These are phyloP conservation scores for Phyllosticta capitalensis DNA, from an alignment of 2,329 filamentous ascomycete species.

Conservation along the genomic window DNA sequence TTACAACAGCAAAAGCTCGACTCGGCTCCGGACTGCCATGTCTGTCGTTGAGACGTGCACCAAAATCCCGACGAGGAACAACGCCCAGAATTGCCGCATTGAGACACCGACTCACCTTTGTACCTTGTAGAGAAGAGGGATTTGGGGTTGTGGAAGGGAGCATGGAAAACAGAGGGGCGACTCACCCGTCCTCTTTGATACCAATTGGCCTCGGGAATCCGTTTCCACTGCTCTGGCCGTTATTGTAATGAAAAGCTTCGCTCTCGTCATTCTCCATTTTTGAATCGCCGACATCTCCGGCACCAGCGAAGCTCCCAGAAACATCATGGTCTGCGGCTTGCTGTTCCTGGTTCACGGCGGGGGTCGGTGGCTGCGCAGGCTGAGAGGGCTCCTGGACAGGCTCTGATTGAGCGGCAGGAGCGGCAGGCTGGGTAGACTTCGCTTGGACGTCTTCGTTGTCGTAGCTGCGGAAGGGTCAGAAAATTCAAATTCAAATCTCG, in stretches of 20 bases:
- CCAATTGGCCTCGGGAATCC: conserved; percentile 47
- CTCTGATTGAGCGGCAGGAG: conserved; percentile 13
- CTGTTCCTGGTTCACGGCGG: neutral
- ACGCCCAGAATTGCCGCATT: neutral
- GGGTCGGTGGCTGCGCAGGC: conserved; percentile 8
- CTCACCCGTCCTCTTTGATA: conserved; percentile 92
- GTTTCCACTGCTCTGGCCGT: conserved; percentile 23
- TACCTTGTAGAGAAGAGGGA: conserved; percentile 1
- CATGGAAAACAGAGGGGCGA: conserved; percentile 8
- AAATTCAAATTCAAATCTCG: neutral
- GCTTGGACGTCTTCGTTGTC: conserved; percentile 29
- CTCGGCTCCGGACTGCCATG: neutral
- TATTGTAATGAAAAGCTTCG: conserved; percentile 23
- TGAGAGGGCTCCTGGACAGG: conserved; percentile 16
- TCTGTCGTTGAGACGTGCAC: neutral
- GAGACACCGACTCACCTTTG: conserved; percentile 9
- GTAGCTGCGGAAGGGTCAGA: conserved; percentile 20
- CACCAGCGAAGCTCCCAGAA: neutral
- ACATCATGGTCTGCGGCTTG: neutral
- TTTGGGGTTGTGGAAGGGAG: neutral
- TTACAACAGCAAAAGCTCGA: neutral
- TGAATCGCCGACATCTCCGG: conserved; percentile 15
- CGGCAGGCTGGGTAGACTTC: conserved; percentile 19
- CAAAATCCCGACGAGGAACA: neutral
- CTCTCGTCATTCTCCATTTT: conserved; percentile 24